Percentiles rank a stretch among this genome's conserved stretches.
Evolutionary conservation across 2,329 filamentous ascomycete species (phyloP).

Genomic region (Ascocoryne sarcoides): DNA sequence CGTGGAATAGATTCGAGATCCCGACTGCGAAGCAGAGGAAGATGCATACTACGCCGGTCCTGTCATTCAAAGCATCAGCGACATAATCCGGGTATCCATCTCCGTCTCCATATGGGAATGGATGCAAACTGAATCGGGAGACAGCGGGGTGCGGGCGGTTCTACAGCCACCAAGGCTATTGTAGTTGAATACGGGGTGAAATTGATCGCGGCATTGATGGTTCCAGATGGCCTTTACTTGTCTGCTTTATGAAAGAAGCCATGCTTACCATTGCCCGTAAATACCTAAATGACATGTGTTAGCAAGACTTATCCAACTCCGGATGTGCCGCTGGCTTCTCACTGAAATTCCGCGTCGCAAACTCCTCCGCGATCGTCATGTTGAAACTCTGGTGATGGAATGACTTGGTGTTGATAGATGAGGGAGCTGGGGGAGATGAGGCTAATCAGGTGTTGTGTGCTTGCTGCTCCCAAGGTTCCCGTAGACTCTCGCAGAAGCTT

Average conservation of each 20-base stretch:
- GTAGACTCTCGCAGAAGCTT: not conserved
- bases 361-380: constrained; percentile 65
- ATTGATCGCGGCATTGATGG: too few species aligned
- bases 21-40: constrained; percentile 62
- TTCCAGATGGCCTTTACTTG: too few species aligned
- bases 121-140: too few species aligned
- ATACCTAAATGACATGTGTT: constrained; percentile 43
- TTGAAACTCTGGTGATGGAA: constrained; percentile 31
- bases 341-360: constrained; percentile 68
- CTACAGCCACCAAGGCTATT: too few species aligned
- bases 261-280: constrained; percentile 65
- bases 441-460: not conserved
- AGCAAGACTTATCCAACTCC: constrained; percentile 10
- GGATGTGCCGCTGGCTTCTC: constrained; percentile 29
- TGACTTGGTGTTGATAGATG: not conserved
- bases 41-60: constrained; percentile 63
- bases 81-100: too few species aligned
- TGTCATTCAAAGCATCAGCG: constrained; percentile 28
- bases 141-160: too few species aligned
- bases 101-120: too few species aligned
- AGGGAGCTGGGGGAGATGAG: not conserved
- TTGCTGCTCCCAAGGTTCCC: not conserved
- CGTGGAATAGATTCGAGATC: constrained; percentile 57
- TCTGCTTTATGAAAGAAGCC: not conserved
- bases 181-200: too few species aligned